Conservation (phyloP, 192 early-diverging fungal species). For the Coemansia sp. region DNA sequence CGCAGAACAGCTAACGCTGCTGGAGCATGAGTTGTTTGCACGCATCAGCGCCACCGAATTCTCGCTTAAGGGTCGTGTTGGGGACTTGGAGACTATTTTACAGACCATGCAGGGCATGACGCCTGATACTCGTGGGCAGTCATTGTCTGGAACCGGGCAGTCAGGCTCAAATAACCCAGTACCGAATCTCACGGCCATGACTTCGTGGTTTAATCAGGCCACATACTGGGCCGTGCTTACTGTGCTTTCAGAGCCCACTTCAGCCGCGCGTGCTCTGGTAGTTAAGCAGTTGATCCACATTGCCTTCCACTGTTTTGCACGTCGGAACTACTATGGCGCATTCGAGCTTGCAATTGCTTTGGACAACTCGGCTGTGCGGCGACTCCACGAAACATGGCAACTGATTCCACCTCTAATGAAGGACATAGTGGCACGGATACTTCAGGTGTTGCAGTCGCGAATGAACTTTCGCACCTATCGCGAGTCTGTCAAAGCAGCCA, state of each 20-base stretch:
- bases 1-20: conserved; percentile 70
- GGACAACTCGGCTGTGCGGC: conserved; percentile 52
- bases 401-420: conserved; percentile 45
- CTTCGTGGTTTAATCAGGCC: conserved; percentile 57
- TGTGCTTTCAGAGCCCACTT: conserved; percentile 46
- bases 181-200: conserved; percentile 50
- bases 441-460: conserved; percentile 46
- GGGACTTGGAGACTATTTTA: conserved; percentile 47
- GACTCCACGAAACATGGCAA: conserved; percentile 53
- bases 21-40: conserved; percentile 72
- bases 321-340: conserved; percentile 55
- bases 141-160: conserved; percentile 4
- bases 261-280: conserved; percentile 42
- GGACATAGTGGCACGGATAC: conserved; percentile 44
- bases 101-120: conserved; percentile 49
- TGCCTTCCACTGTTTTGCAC: conserved; percentile 55
- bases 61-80: conserved; percentile 53
- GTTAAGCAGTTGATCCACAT: conserved; percentile 54
- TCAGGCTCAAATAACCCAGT: conserved; percentile 30
- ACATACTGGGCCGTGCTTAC: conserved; percentile 54
- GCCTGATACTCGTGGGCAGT: conserved; percentile 25
- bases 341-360: conserved; percentile 57
- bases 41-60: conserved; percentile 67
- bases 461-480: conserved; percentile 55
- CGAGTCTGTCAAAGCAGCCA: conserved; percentile 53